Evolutionary conservation across 345 rosid species (phyloP).

Genomic region (Eucalyptus fibrosa): DNA sequence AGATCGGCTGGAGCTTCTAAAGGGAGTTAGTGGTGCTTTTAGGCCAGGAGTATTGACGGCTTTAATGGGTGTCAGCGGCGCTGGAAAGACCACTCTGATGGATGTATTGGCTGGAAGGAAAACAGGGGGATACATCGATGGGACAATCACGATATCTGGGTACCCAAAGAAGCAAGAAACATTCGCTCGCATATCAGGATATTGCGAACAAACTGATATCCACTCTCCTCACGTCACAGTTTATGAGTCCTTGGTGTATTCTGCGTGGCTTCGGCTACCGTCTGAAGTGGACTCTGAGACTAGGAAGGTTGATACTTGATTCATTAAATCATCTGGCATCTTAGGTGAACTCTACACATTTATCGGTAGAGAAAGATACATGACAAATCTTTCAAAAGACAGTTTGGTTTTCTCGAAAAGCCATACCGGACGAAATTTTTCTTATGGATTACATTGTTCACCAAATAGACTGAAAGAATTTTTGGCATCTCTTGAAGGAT

Average conservation of each 20-base stretch:
- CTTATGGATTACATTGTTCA: neutral
- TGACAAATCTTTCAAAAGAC: neutral
- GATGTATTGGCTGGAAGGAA: conserved; percentile 71
- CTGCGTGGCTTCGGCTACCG: conserved; percentile 58
- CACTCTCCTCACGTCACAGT: conserved; percentile 66
- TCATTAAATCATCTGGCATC: neutral
- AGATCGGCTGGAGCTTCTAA: conserved; percentile 42
- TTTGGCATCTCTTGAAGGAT: neutral
- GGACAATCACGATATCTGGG: conserved; percentile 43
- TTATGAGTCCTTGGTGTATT: conserved; percentile 43
- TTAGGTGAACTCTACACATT: neutral
- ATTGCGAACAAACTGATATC: conserved; percentile 64
- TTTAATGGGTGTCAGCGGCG: conserved; percentile 64
- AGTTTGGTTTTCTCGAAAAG: neutral
- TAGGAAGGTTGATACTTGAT: conserved; percentile 26
- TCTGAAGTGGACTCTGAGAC: conserved; percentile 46
- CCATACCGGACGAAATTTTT: neutral
- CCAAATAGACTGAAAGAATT: neutral
- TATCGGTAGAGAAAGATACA: neutral
- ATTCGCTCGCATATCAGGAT: conserved; percentile 58
- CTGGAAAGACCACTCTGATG: conserved; percentile 70
- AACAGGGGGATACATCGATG: conserved; percentile 54
- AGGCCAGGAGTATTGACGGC: conserved; percentile 65
- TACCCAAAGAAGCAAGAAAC: conserved; percentile 62
- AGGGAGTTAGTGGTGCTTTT: conserved; percentile 55